Evolutionary conservation across 2,329 filamentous ascomycete species (phyloP), one percentile per base, ranked within the genome.

Genomic region (Lomentospora prolificans): DNA sequence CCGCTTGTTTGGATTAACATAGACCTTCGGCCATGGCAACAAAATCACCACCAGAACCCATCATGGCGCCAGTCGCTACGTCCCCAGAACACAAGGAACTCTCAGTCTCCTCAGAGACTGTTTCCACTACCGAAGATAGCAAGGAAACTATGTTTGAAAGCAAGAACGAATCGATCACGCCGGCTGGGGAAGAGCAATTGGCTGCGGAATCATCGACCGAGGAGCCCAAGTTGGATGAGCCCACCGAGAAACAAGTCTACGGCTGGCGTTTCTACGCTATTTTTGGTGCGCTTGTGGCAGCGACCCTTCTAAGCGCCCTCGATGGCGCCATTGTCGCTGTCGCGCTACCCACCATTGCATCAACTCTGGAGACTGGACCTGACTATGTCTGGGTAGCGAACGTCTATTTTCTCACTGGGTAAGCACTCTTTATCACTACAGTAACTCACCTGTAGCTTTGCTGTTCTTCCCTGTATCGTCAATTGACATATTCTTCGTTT

Each of bases 361-460:
- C n/a, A 2, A 55, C 55, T 1, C 48, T 64, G 2, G 56, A 58
- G 4, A 24, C 51, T 1, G 59, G 60, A 0, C 41, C 44, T 4
- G 44, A 52, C 14, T 64, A 61, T 25, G 50, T 63, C 14, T 65
- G 64, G 64, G 55, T 61, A 10, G 59, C 54, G 5, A 64, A 63
- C 24, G 51, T 57, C 46, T 62, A 58, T 33, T 58, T 64, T 10
- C 55, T 63, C 4, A 58, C 61, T 22, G 54, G 54, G 54, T 56
- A 54, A 25, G 52, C 19, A 9, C 51, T n/a, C 10, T 33, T 12
- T 33, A 22, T 4, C 51, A 33, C 30, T 6, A 12, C 12, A 33
- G 30, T 12, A 7, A 33, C 30, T 33, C 30, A 33, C 7, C 30
- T 33, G 7, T 12, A 33, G 12, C 30, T 12, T 33, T 12, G 6